Percentiles rank a stretch among this genome's conserved stretches.
Evolutionary conservation across 108 stramenopile species (phyloP).

Genomic region (Pelagomonas calceolata): DNA sequence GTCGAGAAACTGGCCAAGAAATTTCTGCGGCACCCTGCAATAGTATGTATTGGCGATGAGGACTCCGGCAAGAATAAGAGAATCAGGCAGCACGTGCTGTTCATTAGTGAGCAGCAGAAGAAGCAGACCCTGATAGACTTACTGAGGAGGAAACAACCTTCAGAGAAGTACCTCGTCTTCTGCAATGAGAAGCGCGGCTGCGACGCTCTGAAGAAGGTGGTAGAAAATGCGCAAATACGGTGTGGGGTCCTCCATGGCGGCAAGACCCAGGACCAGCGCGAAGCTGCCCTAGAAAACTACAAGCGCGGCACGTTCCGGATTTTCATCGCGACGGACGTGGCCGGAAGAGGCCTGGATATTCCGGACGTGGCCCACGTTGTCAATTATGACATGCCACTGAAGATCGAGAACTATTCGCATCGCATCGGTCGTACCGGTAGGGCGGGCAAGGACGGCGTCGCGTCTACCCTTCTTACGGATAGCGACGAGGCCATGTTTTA

Average conservation of each 20-base stretch:
- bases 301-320: constrained; percentile 61
- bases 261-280: constrained; percentile 91
- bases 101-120: constrained; percentile 67
- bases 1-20: constrained; percentile 79
- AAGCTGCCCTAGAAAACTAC: constrained; percentile 75
- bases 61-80: constrained; percentile 83
- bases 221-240: constrained; percentile 62
- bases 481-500: constrained; percentile 81
- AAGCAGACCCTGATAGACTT: constrained; percentile 47
- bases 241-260: constrained; percentile 86
- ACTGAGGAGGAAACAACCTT: not conserved
- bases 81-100: constrained; percentile 75
- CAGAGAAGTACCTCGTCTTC: constrained; percentile 88
- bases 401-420: constrained; percentile 91
- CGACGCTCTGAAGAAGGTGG: constrained; percentile 52
- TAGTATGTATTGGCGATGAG: constrained; percentile 75
- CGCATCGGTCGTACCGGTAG: constrained; percentile 95
- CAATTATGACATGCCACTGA: constrained; percentile 86
- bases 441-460: constrained; percentile 85
- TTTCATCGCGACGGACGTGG: constrained; percentile 89
- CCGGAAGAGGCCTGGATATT: constrained; percentile 91
- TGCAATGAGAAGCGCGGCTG: constrained; percentile 82
- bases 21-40: constrained; percentile 81
- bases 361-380: constrained; percentile 86
- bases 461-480: constrained; percentile 85